Percentiles rank a stretch among this genome's conserved stretches.
Evolutionary conservation across 2,329 filamentous ascomycete species (phyloP).

Genomic region (Nemania sp.): DNA sequence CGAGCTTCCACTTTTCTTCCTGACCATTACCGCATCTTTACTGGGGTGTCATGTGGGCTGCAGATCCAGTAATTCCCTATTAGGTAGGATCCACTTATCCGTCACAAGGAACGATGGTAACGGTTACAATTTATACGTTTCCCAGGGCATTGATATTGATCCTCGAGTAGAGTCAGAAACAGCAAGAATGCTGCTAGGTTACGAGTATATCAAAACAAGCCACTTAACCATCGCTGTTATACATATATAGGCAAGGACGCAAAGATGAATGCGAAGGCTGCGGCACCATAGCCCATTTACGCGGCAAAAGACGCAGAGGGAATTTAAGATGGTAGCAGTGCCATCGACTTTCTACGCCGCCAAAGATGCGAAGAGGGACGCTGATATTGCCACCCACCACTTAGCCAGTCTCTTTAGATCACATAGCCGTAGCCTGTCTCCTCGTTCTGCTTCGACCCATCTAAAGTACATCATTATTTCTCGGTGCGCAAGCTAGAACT

Average conservation of each 20-base stretch:
- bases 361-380: neutral
- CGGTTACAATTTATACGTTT: neutral
- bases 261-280: no score
- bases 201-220: neutral
- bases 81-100: no score
- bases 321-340: neutral
- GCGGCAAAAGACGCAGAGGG: no score
- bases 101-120: no score
- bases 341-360: neutral
- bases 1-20: slow-evolving; percentile 32
- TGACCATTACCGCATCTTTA: slow-evolving; percentile 8
- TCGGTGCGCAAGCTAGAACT: neutral
- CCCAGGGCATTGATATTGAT: neutral
- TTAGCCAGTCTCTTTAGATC: neutral
- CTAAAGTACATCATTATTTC: neutral
- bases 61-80: no score
- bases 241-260: no score
- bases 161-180: neutral
- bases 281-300: no score
- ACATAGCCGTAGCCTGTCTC: neutral
- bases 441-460: neutral
- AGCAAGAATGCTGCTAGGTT: slow-evolving; percentile 1
- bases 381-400: slow-evolving; percentile 1
- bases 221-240: neutral
- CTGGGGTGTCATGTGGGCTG: no score